Conservation (phyloP, 176 grass and related monocot genomes). For the Alloteropsis semialata region DNA sequence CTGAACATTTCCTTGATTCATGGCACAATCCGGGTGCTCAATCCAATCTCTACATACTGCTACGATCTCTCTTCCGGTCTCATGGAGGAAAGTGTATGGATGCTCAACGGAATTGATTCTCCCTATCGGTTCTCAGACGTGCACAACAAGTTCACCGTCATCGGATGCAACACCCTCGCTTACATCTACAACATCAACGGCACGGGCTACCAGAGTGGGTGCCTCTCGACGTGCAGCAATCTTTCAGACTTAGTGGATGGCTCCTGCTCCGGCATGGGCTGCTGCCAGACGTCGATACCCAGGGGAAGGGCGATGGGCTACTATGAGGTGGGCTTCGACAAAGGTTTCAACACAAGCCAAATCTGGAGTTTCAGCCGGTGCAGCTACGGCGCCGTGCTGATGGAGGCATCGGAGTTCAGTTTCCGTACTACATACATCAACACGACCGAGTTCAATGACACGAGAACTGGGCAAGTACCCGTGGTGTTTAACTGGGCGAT, state of each 20-base stretch:
- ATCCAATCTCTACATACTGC: background rate
- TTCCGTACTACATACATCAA: constrained; percentile 40
- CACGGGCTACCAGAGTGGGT: background rate
- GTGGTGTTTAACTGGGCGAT: too few species aligned
- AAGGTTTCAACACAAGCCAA: background rate
- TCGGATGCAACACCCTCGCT: constrained; percentile 30
- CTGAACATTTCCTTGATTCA: background rate
- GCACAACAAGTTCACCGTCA: constrained; percentile 46
- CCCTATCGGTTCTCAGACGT: background rate
- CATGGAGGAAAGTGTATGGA: background rate
- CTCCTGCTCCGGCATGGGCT: constrained; percentile 21
- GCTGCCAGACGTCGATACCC: constrained; percentile 45
- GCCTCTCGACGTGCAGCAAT: constrained; percentile 14
- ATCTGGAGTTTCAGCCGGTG: constrained; percentile 21
- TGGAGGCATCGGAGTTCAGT: constrained; percentile 37
- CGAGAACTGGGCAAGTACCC: too few species aligned
- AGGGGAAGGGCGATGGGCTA: constrained; percentile 25
- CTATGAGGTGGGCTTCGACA: constrained; percentile 11
- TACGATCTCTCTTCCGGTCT: background rate
- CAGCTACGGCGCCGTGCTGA: constrained; percentile 47
- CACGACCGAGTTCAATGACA: too few species aligned
- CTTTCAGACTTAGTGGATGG: background rate
- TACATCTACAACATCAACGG: background rate
- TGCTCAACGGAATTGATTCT: background rate
- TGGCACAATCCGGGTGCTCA: background rate